Evolutionary conservation across 352 stramenopile genomes (phyloP).

Genomic region (Globisporangium viniferum): DNA sequence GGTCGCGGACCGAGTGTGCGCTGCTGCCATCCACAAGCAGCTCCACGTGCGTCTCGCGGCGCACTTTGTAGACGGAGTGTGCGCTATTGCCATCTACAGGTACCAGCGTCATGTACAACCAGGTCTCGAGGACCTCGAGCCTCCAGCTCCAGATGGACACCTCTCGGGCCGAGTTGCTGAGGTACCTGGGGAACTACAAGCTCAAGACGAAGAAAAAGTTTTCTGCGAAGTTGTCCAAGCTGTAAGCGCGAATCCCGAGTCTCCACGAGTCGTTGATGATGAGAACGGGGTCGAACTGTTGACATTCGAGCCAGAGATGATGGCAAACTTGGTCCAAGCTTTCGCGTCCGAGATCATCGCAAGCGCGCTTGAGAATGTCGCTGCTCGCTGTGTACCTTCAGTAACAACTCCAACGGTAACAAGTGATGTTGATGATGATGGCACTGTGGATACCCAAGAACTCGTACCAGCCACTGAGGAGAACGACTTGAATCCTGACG

Average conservation of each 20-base stretch:
- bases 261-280: background rate
- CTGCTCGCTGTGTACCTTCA: background rate
- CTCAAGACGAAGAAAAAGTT: background rate
- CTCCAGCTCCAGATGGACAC: background rate
- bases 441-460: background rate
- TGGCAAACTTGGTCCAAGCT: background rate
- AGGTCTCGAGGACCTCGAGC: background rate
- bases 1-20: conserved; percentile 3
- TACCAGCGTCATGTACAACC: too few species aligned
- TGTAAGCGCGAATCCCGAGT: background rate
- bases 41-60: background rate
- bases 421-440: background rate
- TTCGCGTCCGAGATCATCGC: background rate
- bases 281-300: background rate
- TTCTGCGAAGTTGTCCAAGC: background rate
- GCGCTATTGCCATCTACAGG: background rate
- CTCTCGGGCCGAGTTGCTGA: background rate
- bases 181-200: background rate
- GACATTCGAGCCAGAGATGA: background rate
- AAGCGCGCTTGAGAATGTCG: background rate
- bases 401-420: background rate
- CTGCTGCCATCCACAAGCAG: background rate
- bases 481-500: background rate
- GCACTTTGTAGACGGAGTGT: conserved; percentile 6
- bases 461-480: background rate